Base-by-base conservation (phyloP, 2,329 filamentous ascomycete genomes). In the Pseudogymnoascus sp. region DNA sequence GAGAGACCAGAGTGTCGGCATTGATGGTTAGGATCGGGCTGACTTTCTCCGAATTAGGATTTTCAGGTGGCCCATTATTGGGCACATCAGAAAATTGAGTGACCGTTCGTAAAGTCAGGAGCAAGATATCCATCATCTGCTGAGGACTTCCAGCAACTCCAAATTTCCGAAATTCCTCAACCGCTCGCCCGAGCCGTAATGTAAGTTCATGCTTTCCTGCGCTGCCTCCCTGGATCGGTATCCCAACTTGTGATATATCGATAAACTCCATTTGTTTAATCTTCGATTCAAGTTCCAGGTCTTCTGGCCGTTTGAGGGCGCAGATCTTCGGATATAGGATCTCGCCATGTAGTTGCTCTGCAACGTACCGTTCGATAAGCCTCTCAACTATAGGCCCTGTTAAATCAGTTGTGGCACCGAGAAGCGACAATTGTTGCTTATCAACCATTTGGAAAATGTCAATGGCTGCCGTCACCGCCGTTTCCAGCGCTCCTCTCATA, bases 361-460 rank as follows among this genome's bases (percentile, higher is more conserved):
- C 85, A 41, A 99, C 86, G 74, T 99, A 97, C 57, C 92, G 87
- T 74, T 99, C 94, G 66, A 99, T 97, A 69, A 99, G 81, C 64
- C 90, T 86, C 75, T 99, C 95, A 1, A 99, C 92, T 7, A 95
- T 77, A 1, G 92, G 90, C 0, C 94, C 93, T 0, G 94, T 97
- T 59, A 99, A 77, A 71, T 97, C 92, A 1, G 95, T 99, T 1
- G 92, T 96, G 4, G 92, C 90, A 15, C 92, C 94, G 4, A 99
- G 80, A 36, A 96, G 81, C 2, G 93, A 97, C 29, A 99, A 78
- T 69, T 97, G 94, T 69, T 96, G 90, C 73, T 96, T 96, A 72
- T 99, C 94, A 5, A 99, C 93, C 63, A 87, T 86, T 69, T 97
- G 93, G 67, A 99, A 99, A 1, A 97, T 81, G 70, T 99, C 94